Percentiles rank a stretch among this genome's conserved stretches.
These are phyloP conservation scores for Herpetomonas muscarum DNA, from an alignment of 208 protist species.

Conservation along the genomic window DNA sequence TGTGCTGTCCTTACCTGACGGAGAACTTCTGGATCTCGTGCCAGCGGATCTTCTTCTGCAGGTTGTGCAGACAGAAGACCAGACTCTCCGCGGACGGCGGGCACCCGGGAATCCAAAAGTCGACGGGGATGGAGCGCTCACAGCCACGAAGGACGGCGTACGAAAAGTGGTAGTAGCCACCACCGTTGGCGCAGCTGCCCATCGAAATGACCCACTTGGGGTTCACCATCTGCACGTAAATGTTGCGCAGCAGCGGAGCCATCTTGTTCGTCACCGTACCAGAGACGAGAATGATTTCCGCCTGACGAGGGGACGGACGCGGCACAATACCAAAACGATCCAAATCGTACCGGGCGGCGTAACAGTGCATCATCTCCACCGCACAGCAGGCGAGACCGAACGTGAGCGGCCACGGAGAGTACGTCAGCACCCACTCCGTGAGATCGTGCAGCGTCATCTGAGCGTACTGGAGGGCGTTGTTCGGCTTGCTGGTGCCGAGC, in stretches of 20 bases:
- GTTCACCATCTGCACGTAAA: conserved; percentile 98
- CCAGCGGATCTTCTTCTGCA: conserved; percentile 93
- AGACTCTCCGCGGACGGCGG: conserved; percentile 95
- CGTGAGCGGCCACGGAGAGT: conserved; percentile 98
- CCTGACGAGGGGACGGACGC: conserved; percentile 93
- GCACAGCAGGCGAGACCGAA: conserved; percentile 98
- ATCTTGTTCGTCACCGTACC: conserved; percentile 99
- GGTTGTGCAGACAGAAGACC: conserved; percentile 87
- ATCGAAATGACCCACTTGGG: conserved; percentile 93
- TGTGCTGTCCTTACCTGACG: conserved; percentile 46
- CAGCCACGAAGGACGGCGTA: conserved; percentile 96
- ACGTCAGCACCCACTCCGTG: conserved; percentile 85
- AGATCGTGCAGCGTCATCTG: conserved; percentile 90
- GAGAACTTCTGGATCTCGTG: conserved; percentile 92
- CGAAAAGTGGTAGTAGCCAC: conserved; percentile 98
- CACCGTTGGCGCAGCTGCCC: conserved; percentile 98
- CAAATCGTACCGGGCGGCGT: conserved; percentile 96
- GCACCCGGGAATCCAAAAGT: conserved; percentile 99
- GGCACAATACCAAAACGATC: conserved; percentile 98
- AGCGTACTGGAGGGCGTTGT: conserved; percentile 89
- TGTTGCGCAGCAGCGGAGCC: conserved; percentile 97
- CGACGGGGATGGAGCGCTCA: conserved; percentile 97
- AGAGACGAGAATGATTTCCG: conserved; percentile 98
- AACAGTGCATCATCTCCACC: conserved; percentile 98
- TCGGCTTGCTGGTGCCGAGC: conserved; percentile 87